Evolutionary conservation across 768 basidiomycete genomes (phyloP).

Genomic region (Pleurotus cornucopiae): DNA sequence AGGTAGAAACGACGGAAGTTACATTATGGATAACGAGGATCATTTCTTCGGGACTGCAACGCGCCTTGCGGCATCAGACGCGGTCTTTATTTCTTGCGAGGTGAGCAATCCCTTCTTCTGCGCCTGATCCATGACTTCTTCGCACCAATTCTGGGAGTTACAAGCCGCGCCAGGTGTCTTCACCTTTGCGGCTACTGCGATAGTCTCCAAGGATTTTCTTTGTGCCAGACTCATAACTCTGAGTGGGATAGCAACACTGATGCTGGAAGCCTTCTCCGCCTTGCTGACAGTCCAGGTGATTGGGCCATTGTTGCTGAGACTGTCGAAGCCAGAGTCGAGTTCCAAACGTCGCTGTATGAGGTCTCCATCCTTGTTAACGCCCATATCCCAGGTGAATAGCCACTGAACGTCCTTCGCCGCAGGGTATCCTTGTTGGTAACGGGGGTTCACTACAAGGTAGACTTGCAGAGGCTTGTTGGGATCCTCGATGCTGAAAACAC

Average conservation of each 20-base stretch:
- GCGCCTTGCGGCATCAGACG: neutral
- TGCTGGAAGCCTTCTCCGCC: neutral
- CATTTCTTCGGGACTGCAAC: neutral
- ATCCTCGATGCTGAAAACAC: neutral
- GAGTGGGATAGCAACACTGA: neutral
- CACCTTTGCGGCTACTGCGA: neutral
- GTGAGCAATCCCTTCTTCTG: neutral
- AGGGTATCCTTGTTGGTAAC: neutral
- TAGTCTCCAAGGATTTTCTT: neutral
- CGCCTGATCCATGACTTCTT: neutral
- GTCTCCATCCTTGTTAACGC: neutral
- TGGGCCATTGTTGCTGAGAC: neutral
- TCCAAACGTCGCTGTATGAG: neutral
- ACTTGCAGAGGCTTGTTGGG: conserved; percentile 11
- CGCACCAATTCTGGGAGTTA: neutral
- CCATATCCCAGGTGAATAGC: neutral
- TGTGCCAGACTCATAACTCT: neutral
- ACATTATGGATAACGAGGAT: neutral
- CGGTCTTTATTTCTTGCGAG: neutral
- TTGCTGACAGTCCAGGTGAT: neutral
- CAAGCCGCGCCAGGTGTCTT: neutral
- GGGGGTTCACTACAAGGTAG: neutral
- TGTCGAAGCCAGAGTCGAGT: neutral
- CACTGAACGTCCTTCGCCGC: neutral
- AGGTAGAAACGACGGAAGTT: neutral